A percentile compares a stretch with the other conserved stretches of the same genome.
Conservation (phyloP, 805 yeast genomes). For the Candida takata region DNA sequence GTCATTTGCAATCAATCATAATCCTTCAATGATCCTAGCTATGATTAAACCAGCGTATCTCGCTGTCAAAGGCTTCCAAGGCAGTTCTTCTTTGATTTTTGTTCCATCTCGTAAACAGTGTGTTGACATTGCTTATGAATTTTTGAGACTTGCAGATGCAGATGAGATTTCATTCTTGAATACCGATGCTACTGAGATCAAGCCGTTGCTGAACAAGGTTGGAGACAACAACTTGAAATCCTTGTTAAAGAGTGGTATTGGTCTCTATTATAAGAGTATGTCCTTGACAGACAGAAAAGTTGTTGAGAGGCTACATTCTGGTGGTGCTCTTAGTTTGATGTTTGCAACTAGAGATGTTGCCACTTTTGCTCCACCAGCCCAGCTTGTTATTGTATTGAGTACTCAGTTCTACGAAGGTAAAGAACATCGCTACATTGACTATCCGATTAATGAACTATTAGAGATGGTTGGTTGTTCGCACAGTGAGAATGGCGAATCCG, state of each 20-base stretch:
- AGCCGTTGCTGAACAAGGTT: conserved; percentile 36
- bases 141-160: conserved; percentile 31
- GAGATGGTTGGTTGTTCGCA: conserved; percentile 55
- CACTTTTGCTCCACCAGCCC: conserved; percentile 41
- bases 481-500: conserved; percentile 24
- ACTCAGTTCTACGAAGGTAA: conserved; percentile 67
- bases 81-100: conserved; percentile 41
- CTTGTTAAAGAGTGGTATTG: conserved; percentile 55
- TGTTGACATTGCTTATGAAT: conserved; percentile 42
- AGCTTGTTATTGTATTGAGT: conserved; percentile 56
- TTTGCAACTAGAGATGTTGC: conserved; percentile 56
- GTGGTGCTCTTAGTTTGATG: conserved; percentile 48
- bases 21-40: conserved; percentile 44
- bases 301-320: conserved; percentile 44
- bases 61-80: conserved; percentile 29
- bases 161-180: conserved; percentile 35
- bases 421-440: conserved; percentile 66
- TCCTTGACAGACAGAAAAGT: conserved; percentile 40
- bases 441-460: conserved; percentile 52
- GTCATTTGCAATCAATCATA: conserved; percentile 38
- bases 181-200: conserved; percentile 32
- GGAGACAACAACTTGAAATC: conserved; percentile 39
- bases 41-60: conserved; percentile 44
- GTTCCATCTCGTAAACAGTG: conserved; percentile 50
- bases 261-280: conserved; percentile 56